phyloP scores from a whole-genome alignment of 306 rosid species.

The Sphenostylis stenocarpa region DNA sequence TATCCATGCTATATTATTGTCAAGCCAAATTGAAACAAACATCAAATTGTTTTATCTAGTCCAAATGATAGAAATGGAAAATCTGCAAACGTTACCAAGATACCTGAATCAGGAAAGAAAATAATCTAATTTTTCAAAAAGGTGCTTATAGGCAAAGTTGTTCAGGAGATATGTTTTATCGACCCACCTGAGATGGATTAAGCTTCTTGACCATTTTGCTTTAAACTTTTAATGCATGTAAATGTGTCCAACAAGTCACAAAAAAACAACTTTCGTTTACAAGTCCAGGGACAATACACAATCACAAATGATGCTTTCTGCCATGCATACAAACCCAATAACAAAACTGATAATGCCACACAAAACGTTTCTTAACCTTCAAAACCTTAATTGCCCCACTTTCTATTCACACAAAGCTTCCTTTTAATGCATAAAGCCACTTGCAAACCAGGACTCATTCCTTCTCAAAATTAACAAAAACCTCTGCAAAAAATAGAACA shows the following conservation, averaged over 20 bases:
- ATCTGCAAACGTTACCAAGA: neutral
- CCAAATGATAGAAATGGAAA: neutral
- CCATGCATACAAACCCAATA: neutral
- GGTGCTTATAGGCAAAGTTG: neutral
- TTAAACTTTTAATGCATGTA: neutral
- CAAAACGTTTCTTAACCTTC: neutral
- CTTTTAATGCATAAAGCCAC: neutral
- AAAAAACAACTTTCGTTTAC: neutral
- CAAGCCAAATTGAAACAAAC: neutral
- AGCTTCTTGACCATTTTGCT: neutral
- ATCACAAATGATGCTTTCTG: neutral
- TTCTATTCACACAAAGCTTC: slow-evolving; percentile 10
- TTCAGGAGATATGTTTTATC: neutral
- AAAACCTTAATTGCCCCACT: neutral
- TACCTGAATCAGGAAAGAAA: neutral
- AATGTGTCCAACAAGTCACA: slow-evolving; percentile 1
- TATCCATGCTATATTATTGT: neutral
- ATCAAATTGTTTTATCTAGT: neutral
- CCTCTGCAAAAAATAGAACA: slow-evolving; percentile 17
- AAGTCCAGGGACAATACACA: neutral
- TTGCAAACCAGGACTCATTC: slow-evolving; percentile 1
- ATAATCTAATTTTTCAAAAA: neutral
- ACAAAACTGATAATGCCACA: neutral
- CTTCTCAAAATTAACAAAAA: slow-evolving; percentile 38
- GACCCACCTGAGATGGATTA: neutral